A percentile compares a stretch with the other conserved stretches of the same genome.
Conservation (phyloP, 306 rosid species). For the Quercus wislizeni region DNA sequence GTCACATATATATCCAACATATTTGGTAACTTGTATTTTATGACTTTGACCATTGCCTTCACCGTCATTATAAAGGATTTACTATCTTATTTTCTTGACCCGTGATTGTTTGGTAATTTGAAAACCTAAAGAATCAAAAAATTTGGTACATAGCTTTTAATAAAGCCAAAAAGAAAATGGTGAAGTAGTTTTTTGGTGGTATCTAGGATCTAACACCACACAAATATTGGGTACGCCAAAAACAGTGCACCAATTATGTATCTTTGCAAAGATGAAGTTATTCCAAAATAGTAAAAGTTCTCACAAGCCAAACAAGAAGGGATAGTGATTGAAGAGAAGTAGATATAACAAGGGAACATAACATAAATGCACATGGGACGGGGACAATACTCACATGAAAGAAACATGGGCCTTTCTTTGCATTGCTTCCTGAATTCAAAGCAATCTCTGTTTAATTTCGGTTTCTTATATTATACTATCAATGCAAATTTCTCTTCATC, state of each 20-base stretch:
- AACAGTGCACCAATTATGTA: slow-evolving; percentile 5
- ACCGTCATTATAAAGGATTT: too few relatives aligned
- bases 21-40: too few relatives aligned
- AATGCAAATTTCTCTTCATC: slow-evolving; percentile 6
- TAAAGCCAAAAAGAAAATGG: not conserved
- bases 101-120: not conserved
- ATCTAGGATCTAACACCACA: not conserved
- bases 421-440: slow-evolving; percentile 38
- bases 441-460: slow-evolving; percentile 30
- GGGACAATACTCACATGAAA: slow-evolving; percentile 57
- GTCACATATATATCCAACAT: too few relatives aligned
- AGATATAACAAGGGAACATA: slow-evolving; percentile 6
- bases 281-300: slow-evolving; percentile 2
- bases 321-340: slow-evolving; percentile 2
- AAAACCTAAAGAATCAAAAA: not conserved
- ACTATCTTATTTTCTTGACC: not conserved
- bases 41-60: too few relatives aligned
- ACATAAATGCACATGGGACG: slow-evolving; percentile 53
- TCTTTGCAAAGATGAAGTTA: not conserved
- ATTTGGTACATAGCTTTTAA: not conserved
- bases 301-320: slow-evolving; percentile 15
- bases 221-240: not conserved
- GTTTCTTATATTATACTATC: slow-evolving; percentile 11
- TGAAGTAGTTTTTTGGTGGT: not conserved
- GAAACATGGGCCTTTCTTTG: slow-evolving; percentile 42